Conservation (phyloP, 2,329 filamentous ascomycete species). For the Teratosphaeria viscida region DNA sequence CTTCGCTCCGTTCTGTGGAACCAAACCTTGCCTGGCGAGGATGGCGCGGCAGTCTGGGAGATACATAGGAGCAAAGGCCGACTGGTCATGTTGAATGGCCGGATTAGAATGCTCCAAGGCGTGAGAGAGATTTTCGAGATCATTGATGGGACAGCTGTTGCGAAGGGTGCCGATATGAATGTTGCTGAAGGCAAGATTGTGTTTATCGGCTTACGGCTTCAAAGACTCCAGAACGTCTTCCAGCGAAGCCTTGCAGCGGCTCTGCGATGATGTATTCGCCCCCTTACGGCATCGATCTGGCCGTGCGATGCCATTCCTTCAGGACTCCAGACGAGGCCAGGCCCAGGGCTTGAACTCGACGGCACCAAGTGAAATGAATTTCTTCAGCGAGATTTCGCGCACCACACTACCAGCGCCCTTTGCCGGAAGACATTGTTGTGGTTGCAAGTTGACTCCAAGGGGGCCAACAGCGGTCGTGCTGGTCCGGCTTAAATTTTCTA, state of each 20-base stretch:
- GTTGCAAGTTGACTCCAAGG: too few species aligned
- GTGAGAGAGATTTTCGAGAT: constrained; percentile 93
- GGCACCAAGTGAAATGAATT: too few species aligned
- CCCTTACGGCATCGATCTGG: background rate
- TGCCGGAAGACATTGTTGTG: too few species aligned
- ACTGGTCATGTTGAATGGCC: constrained; percentile 54
- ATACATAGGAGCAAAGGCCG: constrained; percentile 84
- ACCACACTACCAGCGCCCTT: too few species aligned
- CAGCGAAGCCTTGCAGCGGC: background rate
- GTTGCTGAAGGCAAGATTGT: constrained; percentile 21
- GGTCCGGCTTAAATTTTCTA: background rate
- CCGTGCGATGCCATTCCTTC: too few species aligned
- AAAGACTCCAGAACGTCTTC: background rate
- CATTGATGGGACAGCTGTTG: constrained; percentile 42
- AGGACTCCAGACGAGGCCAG: too few species aligned
- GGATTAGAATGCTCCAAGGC: constrained; percentile 71
- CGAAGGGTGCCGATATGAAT: background rate
- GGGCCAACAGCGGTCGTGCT: too few species aligned
- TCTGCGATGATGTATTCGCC: background rate
- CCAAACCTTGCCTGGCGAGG: constrained; percentile 7
- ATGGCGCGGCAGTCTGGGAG: constrained; percentile 46
- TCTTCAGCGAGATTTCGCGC: too few species aligned
- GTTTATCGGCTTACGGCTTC: constrained; percentile 18
- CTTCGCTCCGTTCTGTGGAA: constrained; percentile 81
- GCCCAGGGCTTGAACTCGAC: too few species aligned